These are phyloP conservation scores for Saccharomyces hybrid DNA, from an alignment of 1,139 yeast genomes.

Conservation along the genomic window DNA sequence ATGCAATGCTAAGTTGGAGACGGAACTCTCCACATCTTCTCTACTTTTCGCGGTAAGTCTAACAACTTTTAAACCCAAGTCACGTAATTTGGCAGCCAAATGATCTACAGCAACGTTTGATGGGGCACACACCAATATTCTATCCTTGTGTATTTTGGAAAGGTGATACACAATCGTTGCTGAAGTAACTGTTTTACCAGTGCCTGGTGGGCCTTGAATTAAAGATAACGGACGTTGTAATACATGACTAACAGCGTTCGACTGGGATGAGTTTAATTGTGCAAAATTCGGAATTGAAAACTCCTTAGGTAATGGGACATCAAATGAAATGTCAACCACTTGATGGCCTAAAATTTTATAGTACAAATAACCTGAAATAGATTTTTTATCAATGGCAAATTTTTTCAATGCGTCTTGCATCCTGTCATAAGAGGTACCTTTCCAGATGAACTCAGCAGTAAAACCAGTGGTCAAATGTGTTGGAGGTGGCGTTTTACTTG, in stretches of 20 bases:
- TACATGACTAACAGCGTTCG: conserved; percentile 66
- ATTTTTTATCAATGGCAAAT: conserved; percentile 66
- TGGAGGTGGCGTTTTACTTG: conserved; percentile 35
- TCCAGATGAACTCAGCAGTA: conserved; percentile 87
- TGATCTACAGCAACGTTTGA: conserved; percentile 95
- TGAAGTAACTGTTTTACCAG: conserved; percentile 93
- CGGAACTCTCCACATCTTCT: conserved; percentile 70
- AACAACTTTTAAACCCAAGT: conserved; percentile 66
- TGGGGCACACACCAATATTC: conserved; percentile 85
- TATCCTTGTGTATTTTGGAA: conserved; percentile 47
- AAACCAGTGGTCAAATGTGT: conserved; percentile 58
- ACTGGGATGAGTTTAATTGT: conserved; percentile 69
- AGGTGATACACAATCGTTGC: conserved; percentile 82
- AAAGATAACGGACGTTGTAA: conserved; percentile 69
- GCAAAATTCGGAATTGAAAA: conserved; percentile 64
- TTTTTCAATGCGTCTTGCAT: conserved; percentile 71
- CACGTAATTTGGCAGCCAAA: conserved; percentile 62
- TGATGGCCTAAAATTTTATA: conserved; percentile 81
- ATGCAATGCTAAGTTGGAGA: conserved; percentile 48
- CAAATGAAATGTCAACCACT: conserved; percentile 56
- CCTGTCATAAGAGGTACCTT: conserved; percentile 72
- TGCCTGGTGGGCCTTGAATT: conserved; percentile 93
- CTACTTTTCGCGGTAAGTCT: conserved; percentile 70
- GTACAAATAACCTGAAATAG: conserved; percentile 71
- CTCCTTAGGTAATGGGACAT: conserved; percentile 49